Base-by-base conservation (phyloP, 306 rosid species). In the Quercus wislizeni region DNA sequence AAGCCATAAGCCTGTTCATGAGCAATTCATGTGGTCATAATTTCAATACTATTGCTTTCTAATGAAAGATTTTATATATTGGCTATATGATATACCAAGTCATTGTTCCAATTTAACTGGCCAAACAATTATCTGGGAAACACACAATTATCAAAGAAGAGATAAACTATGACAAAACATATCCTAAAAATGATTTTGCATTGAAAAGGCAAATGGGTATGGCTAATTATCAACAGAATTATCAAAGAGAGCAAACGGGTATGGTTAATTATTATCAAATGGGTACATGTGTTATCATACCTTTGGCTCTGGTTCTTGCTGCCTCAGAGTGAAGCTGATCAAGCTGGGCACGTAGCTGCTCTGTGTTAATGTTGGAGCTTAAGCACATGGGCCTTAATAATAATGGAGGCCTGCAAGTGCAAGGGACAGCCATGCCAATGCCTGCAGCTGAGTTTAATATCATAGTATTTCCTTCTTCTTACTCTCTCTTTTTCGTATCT, bases 271-370 rank as follows among this genome's bases (percentile, higher is more conserved):
- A 27, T 62, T 15, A 15, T 25, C 19, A 27, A 1, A 27, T 9
- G 8, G 2, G 51, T 31, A 41, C 30, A 58, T 30, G 19, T 28
- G 17, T 5, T 33, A 5, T 33, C 5, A 33, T 70, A 90, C 98
- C 97, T 81, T 91, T 94, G 90, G 81, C 31, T 87, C 88, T 83
- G 78, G 99, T 83, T 82, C 61, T 75, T 17, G 86, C 77, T 2
- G 99, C 95, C 79, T 94, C 97, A 0, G 89, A 71, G 21, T 92
- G 97, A 82, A 92, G 99, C 5, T 86, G 91, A 75, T 86, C 90
- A 49, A 92, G 90, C 33, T 94, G 93, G 27, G 85, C 69, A 70
- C 99, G 97, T 1, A 94, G 87, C 27, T 87, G 85, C 13, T 92
- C 86, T 0, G 97, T 46, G 79, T 85, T 89, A 85, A 71, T 33